These are phyloP conservation scores for Penicillium decumbens DNA, from an alignment of 2,329 filamentous ascomycete species.

Conservation along the genomic window DNA sequence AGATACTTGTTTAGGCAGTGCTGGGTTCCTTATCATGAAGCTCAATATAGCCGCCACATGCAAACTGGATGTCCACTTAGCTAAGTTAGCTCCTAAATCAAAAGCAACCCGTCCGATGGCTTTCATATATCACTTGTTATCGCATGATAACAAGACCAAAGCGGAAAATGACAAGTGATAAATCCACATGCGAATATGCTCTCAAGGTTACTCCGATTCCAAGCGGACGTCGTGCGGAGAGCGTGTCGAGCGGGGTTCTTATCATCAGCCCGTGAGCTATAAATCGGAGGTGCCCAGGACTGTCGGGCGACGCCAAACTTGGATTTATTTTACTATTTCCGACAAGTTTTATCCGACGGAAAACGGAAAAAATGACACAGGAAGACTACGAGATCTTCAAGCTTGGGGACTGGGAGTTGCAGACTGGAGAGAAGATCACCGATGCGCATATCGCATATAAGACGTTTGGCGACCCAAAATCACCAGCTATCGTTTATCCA, in stretches of 20 bases:
- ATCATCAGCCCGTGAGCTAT: slow-evolving; percentile 9
- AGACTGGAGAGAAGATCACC: slow-evolving; percentile 58
- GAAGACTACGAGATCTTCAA: slow-evolving; percentile 50
- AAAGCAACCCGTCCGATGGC: too few relatives aligned
- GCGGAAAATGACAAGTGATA: neutral
- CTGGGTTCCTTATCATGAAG: too few relatives aligned
- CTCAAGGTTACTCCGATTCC: slow-evolving; percentile 2
- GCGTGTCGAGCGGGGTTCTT: slow-evolving; percentile 17
- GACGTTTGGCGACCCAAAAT: slow-evolving; percentile 61
- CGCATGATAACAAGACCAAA: too few relatives aligned
- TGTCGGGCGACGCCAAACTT: neutral
- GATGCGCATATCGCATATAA: slow-evolving; percentile 70
- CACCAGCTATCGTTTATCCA: slow-evolving; percentile 68
- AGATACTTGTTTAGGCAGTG: too few relatives aligned
- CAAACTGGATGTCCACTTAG: too few relatives aligned
- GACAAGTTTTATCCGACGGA: neutral
- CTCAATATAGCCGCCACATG: too few relatives aligned
- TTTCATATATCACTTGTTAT: too few relatives aligned
- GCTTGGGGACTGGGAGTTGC: slow-evolving; percentile 63
- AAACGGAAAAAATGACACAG: slow-evolving; percentile 12
- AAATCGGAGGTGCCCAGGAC: slow-evolving; percentile 3
- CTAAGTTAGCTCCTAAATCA: too few relatives aligned
- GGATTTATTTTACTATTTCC: neutral
- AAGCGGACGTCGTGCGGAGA: slow-evolving; percentile 12
- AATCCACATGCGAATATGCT: neutral